phyloP scores from a whole-genome alignment of 2,329 filamentous ascomycete species.

The Pyrenophora tritici-repentis region DNA sequence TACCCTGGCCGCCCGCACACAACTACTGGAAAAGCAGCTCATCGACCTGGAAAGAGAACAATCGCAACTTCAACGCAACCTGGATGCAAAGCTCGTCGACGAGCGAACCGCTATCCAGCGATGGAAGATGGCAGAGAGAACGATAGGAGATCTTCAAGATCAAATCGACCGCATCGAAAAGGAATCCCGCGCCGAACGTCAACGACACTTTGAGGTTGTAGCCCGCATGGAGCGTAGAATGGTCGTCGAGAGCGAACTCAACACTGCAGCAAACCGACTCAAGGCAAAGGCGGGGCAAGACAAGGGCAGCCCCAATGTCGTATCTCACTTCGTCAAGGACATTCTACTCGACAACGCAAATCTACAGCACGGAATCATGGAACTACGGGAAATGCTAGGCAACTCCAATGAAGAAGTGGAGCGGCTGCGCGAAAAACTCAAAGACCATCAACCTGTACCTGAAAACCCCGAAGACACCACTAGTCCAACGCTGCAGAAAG shows the following conservation, averaged over 20 bases:
- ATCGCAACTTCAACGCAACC: constrained; percentile 68
- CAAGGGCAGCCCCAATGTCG: constrained; percentile 68
- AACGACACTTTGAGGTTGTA: constrained; percentile 80
- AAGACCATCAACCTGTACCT: constrained; percentile 73
- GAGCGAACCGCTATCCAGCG: constrained; percentile 77
- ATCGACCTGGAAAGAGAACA: constrained; percentile 82
- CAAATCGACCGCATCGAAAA: constrained; percentile 88
- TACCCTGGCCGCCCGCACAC: constrained; percentile 72
- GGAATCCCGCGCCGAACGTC: constrained; percentile 78
- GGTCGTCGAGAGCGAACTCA: constrained; percentile 79
- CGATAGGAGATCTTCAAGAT: constrained; percentile 77
- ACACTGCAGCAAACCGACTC: constrained; percentile 76
- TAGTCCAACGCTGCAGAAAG: constrained; percentile 67
- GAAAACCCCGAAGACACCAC: constrained; percentile 30
- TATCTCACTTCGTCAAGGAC: constrained; percentile 96
- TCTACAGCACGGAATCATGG: constrained; percentile 86
- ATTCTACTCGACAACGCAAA: constrained; percentile 95
- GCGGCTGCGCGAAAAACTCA: constrained; percentile 77
- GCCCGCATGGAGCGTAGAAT: constrained; percentile 82
- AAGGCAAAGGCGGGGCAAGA: constrained; percentile 70
- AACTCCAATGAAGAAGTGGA: constrained; percentile 95
- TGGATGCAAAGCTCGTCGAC: constrained; percentile 72
- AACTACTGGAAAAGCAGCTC: constrained; percentile 80
- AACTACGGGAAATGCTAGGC: constrained; percentile 86
- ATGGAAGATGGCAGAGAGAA: constrained; percentile 84